These are phyloP conservation scores for Psidium guajava DNA, from an alignment of 345 rosid genomes.

Conservation along the genomic window DNA sequence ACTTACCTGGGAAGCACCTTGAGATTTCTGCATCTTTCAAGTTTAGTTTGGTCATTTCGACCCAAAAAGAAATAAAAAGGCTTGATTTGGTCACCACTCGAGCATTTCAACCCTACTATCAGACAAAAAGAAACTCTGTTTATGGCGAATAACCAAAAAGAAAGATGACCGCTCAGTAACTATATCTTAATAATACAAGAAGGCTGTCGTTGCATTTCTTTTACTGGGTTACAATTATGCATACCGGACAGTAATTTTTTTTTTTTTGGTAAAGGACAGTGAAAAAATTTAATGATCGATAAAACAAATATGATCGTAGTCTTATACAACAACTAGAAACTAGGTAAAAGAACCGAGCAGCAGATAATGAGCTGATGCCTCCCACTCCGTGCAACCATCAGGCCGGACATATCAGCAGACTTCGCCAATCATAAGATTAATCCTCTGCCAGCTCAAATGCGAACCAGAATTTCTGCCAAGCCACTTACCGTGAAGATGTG, in stretches of 20 bases:
- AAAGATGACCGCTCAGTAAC: neutral
- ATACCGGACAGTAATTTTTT: no score
- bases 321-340: neutral
- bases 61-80: no score
- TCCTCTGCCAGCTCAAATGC: neutral
- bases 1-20: neutral
- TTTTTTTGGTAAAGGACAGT: no score
- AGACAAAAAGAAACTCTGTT: neutral
- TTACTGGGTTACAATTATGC: neutral
- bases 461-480: neutral
- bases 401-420: neutral
- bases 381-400: neutral
- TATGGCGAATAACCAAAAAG: neutral
- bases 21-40: neutral
- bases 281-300: neutral
- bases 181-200: neutral
- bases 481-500: constrained; percentile 34
- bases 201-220: neutral
- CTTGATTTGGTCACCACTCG: neutral
- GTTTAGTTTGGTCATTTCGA: neutral
- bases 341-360: neutral
- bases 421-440: neutral
- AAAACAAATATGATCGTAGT: neutral
- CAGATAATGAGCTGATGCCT: neutral
- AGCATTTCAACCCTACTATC: neutral